These are phyloP conservation scores for Trichophyton schoenleinii DNA, from an alignment of 2,329 filamentous ascomycete species.

Conservation along the genomic window DNA sequence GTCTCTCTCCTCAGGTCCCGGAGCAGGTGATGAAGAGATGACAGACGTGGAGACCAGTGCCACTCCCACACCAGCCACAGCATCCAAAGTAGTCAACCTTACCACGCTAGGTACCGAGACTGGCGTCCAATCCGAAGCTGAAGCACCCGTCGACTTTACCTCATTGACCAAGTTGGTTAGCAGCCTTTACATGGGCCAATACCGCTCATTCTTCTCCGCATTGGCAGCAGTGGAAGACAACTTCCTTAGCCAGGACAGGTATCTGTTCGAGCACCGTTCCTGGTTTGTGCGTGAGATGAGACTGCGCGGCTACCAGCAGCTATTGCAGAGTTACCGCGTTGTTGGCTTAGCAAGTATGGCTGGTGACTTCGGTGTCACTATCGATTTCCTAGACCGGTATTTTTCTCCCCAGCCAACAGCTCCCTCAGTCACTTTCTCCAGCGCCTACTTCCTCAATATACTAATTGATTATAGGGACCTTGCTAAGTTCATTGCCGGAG, in stretches of 20 bases:
- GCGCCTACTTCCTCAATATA: constrained; percentile 13
- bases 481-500: constrained; percentile 89
- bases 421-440: too few relatives aligned
- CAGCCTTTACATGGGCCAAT: constrained; percentile 86
- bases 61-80: constrained; percentile 38
- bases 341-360: constrained; percentile 98
- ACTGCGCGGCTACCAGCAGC: constrained; percentile 86
- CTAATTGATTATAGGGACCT: constrained; percentile 54
- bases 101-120: constrained; percentile 61
- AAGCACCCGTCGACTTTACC: constrained; percentile 76
- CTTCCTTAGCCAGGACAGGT: constrained; percentile 88
- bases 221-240: constrained; percentile 82
- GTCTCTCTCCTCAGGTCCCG: constrained; percentile 66
- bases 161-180: constrained; percentile 77
- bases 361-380: constrained; percentile 87
- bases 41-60: constrained; percentile 37
- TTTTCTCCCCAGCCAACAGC: constrained; percentile 1
- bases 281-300: constrained; percentile 99
- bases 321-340: constrained; percentile 92
- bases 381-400: constrained; percentile 91
- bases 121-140: constrained; percentile 58
- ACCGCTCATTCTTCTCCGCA: constrained; percentile 84
- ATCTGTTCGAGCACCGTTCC: constrained; percentile 85
- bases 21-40: constrained; percentile 64
- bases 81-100: constrained; percentile 70